Percentiles rank a stretch among this genome's conserved stretches.
Conservation (phyloP, 148 eudicot genomes). For the Tetragonia tetragonoides region DNA sequence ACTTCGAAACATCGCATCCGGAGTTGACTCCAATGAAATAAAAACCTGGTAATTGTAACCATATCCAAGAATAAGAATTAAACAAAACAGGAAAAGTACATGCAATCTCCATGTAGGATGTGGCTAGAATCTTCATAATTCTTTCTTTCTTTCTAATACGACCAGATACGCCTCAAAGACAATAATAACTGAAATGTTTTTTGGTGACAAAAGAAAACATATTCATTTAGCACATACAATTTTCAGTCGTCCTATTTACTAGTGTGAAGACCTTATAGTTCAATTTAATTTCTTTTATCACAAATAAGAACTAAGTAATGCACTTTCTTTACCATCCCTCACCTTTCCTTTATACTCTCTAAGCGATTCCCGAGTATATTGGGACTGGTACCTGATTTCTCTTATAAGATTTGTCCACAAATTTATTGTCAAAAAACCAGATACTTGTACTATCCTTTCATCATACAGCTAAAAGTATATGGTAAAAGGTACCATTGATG, state of each 20-base stretch:
- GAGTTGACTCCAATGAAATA: constrained; percentile 63
- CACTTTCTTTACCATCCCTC: not conserved
- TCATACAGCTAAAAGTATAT: not conserved
- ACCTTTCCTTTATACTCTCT: not conserved
- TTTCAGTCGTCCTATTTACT: not conserved
- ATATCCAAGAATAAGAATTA: constrained; percentile 10
- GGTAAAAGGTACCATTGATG: not conserved
- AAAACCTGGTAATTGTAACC: constrained; percentile 53
- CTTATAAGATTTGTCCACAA: not conserved
- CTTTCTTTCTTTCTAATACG: not conserved
- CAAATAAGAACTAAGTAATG: not conserved
- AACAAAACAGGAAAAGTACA: not conserved
- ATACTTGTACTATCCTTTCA: not conserved
- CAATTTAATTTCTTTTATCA: not conserved
- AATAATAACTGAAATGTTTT: too few relatives aligned
- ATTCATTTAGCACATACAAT: not conserved
- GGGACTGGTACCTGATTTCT: not conserved
- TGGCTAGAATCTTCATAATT: not conserved
- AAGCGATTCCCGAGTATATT: too few relatives aligned
- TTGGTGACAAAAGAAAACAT: not conserved
- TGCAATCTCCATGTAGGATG: not conserved
- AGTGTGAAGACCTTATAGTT: not conserved
- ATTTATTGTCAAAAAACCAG: not conserved
- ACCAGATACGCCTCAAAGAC: not conserved
- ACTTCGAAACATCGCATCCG: constrained; percentile 77